phyloP scores from a whole-genome alignment of 2,329 filamentous ascomycete genomes.

The Diplodia intermedia region DNA sequence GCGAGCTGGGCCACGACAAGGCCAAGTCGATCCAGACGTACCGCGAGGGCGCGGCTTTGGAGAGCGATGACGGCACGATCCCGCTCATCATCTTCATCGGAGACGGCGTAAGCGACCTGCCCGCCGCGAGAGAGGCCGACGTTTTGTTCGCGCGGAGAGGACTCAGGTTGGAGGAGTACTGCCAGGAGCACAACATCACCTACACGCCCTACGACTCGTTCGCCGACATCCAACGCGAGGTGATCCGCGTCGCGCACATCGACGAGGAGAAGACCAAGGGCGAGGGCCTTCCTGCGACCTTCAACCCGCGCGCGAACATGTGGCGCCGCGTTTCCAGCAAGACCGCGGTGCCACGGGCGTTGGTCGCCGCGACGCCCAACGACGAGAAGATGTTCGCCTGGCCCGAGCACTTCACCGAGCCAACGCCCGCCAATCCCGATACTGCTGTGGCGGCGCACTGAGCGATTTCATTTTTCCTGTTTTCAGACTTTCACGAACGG shows the following conservation, averaged over 20 bases:
- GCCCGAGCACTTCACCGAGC: conserved; percentile 61
- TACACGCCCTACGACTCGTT: conserved; percentile 72
- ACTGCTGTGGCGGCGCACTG: conserved; percentile 24
- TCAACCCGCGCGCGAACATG: conserved; percentile 73
- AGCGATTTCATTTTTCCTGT: conserved; percentile 12
- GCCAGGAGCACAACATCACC: conserved; percentile 65
- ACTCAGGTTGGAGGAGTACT: conserved; percentile 70
- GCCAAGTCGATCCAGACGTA: conserved; percentile 69
- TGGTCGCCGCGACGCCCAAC: conserved; percentile 60
- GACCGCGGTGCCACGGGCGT: conserved; percentile 55
- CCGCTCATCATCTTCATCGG: conserved; percentile 74
- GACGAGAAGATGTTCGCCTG: conserved; percentile 70
- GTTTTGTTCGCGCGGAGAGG: conserved; percentile 72
- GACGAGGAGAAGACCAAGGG: conserved; percentile 68
- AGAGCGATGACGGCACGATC: conserved; percentile 66
- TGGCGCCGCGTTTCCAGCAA: conserved; percentile 69
- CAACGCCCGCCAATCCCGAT: conserved; percentile 27
- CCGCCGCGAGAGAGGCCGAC: conserved; percentile 70
- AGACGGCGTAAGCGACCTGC: conserved; percentile 71
- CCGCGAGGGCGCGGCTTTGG: conserved; percentile 60
- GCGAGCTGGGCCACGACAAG: conserved; percentile 71
- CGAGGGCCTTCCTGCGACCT: conserved; percentile 64
- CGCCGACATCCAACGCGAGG: conserved; percentile 67
- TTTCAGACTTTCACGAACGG: background rate
- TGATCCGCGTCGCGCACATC: conserved; percentile 64